These are phyloP conservation scores for Arabis alpina DNA, from an alignment of 345 rosid species.

Conservation along the genomic window DNA sequence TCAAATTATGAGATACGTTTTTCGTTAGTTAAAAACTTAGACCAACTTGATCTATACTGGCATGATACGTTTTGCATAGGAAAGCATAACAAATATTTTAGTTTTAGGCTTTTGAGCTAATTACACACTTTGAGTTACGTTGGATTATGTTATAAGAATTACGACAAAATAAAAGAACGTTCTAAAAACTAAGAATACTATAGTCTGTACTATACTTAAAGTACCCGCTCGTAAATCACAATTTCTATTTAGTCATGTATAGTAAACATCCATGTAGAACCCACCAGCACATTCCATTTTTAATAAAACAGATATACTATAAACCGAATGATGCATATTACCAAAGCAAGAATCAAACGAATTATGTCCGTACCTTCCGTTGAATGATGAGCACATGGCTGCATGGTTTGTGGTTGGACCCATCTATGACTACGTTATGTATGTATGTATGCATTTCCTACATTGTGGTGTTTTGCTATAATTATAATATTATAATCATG, in stretches of 20 bases:
- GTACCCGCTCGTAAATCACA: neutral
- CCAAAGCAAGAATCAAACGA: constrained; percentile 35
- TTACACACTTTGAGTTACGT: neutral
- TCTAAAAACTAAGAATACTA: neutral
- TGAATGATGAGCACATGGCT: constrained; percentile 34
- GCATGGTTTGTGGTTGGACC: constrained; percentile 29
- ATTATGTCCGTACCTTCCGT: constrained; percentile 38
- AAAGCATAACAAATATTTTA: constrained; percentile 6
- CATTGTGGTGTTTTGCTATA: neutral
- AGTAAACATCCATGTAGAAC: constrained; percentile 1
- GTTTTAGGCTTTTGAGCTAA: neutral
- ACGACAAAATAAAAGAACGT: neutral
- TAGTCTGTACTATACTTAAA: neutral
- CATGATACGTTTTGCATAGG: neutral
- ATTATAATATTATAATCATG: neutral
- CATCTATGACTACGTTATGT: constrained; percentile 17
- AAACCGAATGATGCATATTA: constrained; percentile 2
- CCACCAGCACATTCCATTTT: neutral
- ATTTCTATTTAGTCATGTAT: neutral
- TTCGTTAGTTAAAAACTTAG: neutral
- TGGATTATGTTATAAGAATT: neutral
- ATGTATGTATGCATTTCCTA: neutral
- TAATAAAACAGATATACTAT: neutral
- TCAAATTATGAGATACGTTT: neutral
- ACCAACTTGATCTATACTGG: neutral